A percentile compares a stretch with the other conserved stretches of the same genome.
Evolutionary conservation across 108 stramenopile species (phyloP).

Genomic region (Nitzschia palea): DNA sequence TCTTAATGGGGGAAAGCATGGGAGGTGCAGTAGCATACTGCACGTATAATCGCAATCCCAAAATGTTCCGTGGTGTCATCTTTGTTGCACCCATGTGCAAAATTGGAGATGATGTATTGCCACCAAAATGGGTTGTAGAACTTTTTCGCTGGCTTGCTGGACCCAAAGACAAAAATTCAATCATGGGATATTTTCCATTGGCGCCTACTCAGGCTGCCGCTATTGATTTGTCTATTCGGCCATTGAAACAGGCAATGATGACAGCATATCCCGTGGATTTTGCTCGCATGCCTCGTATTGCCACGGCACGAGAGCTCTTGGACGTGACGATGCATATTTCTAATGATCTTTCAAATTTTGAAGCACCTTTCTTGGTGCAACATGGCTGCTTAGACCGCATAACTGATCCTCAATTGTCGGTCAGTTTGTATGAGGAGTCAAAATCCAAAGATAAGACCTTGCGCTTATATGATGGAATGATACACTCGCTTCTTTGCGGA

Average conservation of each 20-base stretch:
- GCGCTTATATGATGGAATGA: slow-evolving; percentile 59
- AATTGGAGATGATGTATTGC: slow-evolving; percentile 48
- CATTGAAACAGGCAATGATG: slow-evolving; percentile 5
- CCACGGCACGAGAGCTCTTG: slow-evolving; percentile 66
- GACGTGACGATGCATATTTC: slow-evolving; percentile 58
- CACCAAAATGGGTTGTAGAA: slow-evolving; percentile 59
- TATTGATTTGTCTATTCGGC: slow-evolving; percentile 19
- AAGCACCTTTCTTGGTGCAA: slow-evolving; percentile 66
- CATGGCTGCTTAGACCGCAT: slow-evolving; percentile 66
- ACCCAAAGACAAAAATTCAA: slow-evolving; percentile 36
- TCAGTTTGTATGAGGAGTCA: slow-evolving; percentile 56
- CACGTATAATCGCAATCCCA: slow-evolving; percentile 40
- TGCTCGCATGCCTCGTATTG: slow-evolving; percentile 62
- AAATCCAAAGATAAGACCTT: slow-evolving; percentile 60
- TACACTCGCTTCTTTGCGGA: slow-evolving; percentile 41
- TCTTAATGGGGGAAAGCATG: slow-evolving; percentile 77
- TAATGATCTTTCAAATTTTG: slow-evolving; percentile 39
- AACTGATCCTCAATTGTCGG: slow-evolving; percentile 58
- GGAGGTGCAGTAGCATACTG: slow-evolving; percentile 68
- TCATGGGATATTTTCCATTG: slow-evolving; percentile 37
- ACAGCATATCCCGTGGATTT: slow-evolving; percentile 42
- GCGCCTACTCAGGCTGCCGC: slow-evolving; percentile 50
- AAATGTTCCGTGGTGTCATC: slow-evolving; percentile 50
- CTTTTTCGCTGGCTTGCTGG: slow-evolving; percentile 46
- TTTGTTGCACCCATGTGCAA: slow-evolving; percentile 76